These are phyloP conservation scores for Syzygium jambos DNA, from an alignment of 345 rosid genomes.

Conservation along the genomic window DNA sequence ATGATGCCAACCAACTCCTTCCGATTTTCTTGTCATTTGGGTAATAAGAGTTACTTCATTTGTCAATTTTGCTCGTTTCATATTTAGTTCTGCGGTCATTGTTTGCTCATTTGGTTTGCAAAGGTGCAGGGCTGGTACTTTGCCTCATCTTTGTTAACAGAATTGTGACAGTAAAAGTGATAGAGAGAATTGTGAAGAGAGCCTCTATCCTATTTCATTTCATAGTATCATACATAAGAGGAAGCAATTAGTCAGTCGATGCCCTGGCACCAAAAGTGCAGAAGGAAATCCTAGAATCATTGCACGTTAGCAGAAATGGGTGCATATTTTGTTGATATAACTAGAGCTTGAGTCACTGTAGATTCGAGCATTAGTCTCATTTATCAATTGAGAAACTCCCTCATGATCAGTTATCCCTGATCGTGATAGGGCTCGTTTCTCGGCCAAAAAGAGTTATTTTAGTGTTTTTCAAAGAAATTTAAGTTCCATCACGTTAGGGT, in stretches of 20 bases:
- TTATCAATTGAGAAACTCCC: constrained; percentile 44
- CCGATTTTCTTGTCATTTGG: constrained; percentile 56
- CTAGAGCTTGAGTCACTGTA: constrained; percentile 44
- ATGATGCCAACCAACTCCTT: constrained; percentile 68
- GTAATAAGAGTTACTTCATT: constrained; percentile 23
- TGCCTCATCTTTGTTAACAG: constrained; percentile 81
- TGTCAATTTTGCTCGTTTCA: not conserved
- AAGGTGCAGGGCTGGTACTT: constrained; percentile 28
- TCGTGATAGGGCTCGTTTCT: no score
- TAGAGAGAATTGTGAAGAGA: constrained; percentile 67
- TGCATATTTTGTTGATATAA: constrained; percentile 28
- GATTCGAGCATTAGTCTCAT: constrained; percentile 45
- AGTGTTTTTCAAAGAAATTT: no score
- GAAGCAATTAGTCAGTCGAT: constrained; percentile 46
- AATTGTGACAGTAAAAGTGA: constrained; percentile 63
- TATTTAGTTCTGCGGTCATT: not conserved
- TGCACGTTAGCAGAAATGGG: constrained; percentile 17
- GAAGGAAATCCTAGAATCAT: constrained; percentile 43
- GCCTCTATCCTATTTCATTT: constrained; percentile 40
- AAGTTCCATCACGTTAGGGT: not conserved
- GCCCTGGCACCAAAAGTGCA: constrained; percentile 43
- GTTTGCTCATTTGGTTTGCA: constrained; percentile 24
- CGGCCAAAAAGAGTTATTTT: no score
- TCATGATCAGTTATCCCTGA: constrained; percentile 7
- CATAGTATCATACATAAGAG: constrained; percentile 45